Base-by-base conservation (phyloP, 805 yeast genomes). In the Candida parachauliodes region DNA sequence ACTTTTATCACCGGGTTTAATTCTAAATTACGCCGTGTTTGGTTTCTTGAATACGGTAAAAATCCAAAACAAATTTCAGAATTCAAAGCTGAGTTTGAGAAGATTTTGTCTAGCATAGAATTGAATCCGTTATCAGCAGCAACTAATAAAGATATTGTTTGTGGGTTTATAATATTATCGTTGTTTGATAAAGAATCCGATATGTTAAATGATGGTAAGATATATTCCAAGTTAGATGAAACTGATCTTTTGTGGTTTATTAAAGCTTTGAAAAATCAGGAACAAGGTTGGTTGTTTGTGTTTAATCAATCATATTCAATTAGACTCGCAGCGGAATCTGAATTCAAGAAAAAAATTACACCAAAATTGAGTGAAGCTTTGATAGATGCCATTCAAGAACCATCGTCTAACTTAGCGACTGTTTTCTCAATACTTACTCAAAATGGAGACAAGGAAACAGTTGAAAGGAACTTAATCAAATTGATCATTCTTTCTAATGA, bases 1-100 rank as follows among this genome's bases (percentile, higher is more conserved):
- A 44, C 51, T 32, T 54, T 85, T 22, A 59, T 57, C n/a, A 59
- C 67, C 12, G 96, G 96, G 0, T 60, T 88, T 10, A 85, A 84
- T 46, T 58, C 72, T 9, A 74, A 74, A 22, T 57, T 85, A 17
- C 74, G 83, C 47, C 77, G 76, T 50, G 60, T 77, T 15, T 91
- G 97, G 97, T 70, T 73, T 39, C 51, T 68, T 25, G 58, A 75
- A 24, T 51, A 83, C 11, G 81, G 77, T 4, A 46, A 54, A 1
- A 46, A 54, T 5, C 39, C 28, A 3, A 43, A 31, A 11, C 39
- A 12, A 10, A 39, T 14, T 26, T 59, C 68, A 32, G 24, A 38
- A 18, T 28, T 47, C 10, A 29, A 42, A 8, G 56, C 61, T 2
- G 37, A 51, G n/a, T 44, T 64, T 21, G 29, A 44, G n/a, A 49